Conservation (phyloP, 176 grass and related monocot genomes). For the Triticum turgidum region DNA sequence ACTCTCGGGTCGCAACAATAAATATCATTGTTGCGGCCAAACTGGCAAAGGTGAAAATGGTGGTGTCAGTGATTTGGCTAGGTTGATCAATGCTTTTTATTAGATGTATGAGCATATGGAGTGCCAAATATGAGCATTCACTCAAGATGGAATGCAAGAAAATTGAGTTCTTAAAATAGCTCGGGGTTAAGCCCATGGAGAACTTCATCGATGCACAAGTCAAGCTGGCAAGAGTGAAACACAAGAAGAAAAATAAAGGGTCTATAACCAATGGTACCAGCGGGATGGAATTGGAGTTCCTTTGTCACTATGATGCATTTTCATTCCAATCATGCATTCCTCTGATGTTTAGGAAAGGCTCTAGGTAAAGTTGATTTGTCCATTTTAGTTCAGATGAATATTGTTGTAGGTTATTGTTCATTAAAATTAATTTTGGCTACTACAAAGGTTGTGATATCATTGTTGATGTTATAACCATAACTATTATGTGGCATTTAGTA, state of each 20-base stretch:
- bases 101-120: too few species aligned
- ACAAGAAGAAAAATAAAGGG: constrained; percentile 39
- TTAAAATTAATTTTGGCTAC: too few species aligned
- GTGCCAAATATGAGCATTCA: constrained; percentile 35
- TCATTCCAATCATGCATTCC: too few species aligned
- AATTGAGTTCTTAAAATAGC: constrained; percentile 74
- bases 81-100: neutral
- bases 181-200: constrained; percentile 81
- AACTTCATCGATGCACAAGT: constrained; percentile 76
- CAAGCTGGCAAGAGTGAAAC: constrained; percentile 73
- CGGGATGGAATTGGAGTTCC: constrained; percentile 8
- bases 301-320: too few species aligned
- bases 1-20: constrained; percentile 15
- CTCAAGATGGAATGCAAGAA: constrained; percentile 75
- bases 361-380: constrained; percentile 34
- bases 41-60: constrained; percentile 34
- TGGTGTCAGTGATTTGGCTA: constrained; percentile 62
- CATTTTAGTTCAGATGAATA: too few species aligned
- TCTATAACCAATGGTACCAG: constrained; percentile 4
- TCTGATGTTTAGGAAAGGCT: neutral
- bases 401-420: too few species aligned
- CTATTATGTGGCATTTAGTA: too few species aligned
- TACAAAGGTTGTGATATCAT: too few species aligned
- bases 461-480: too few species aligned
- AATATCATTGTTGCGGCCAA: neutral